Conservation (phyloP, 305 asterid genomes). For the Fraxinus dipetala region DNA sequence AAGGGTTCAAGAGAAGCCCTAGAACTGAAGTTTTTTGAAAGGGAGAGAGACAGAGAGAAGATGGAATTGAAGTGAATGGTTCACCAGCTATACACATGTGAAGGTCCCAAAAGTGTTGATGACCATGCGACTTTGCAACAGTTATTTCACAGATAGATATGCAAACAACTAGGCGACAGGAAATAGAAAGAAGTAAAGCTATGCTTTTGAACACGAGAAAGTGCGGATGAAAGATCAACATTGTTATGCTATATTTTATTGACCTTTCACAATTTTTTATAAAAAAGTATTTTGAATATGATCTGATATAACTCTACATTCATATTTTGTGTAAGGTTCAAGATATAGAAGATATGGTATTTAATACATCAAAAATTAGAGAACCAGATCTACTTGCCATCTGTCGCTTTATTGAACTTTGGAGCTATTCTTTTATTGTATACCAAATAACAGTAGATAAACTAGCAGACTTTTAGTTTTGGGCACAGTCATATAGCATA, state of each 20-base stretch:
- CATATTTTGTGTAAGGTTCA: neutral
- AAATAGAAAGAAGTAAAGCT: slow-evolving; percentile 12
- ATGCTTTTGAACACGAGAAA: slow-evolving; percentile 4
- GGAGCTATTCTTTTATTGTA: neutral
- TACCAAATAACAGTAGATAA: neutral
- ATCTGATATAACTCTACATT: neutral
- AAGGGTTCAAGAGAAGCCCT: neutral
- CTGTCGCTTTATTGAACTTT: neutral
- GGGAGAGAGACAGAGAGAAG: neutral
- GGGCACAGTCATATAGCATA: neutral
- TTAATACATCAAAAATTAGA: neutral
- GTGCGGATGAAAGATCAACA: slow-evolving; percentile 4
- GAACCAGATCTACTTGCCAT: slow-evolving; percentile 1
- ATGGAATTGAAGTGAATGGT: neutral
- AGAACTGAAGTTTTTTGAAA: neutral
- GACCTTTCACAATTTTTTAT: neutral
- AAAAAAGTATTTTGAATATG: neutral
- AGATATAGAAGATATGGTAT: neutral
- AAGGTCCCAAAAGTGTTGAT: neutral
- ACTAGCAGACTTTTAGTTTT: neutral
- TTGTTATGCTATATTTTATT: neutral
- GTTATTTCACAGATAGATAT: neutral
- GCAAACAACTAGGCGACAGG: neutral
- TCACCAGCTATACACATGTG: neutral
- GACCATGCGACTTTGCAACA: neutral